Base-by-base conservation (phyloP, 2,329 filamentous ascomycete genomes). In the Hyphodiscus sp. region DNA sequence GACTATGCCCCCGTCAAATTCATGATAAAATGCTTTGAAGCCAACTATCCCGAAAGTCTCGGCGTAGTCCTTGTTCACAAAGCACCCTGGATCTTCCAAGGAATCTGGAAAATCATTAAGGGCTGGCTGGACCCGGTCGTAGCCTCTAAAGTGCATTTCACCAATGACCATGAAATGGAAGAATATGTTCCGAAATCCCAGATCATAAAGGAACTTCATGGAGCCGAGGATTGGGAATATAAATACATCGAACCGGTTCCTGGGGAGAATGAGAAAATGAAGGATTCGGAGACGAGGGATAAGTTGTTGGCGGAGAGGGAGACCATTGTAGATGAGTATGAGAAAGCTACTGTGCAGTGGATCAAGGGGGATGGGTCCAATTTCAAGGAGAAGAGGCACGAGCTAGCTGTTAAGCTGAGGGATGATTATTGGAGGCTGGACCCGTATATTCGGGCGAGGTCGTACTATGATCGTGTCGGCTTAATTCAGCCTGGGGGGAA, bases 1-100 rank as follows among this genome's bases (percentile, higher is more conserved):
- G 94, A 99, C 70, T 97, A 97, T 69, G 82, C 88, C 0, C 92
- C 94, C 1, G 89, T 99, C 53, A 99, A 96, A 67, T 99, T 97
- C 73, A 96, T 99, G 87, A 96, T 99, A 71, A 95, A 96, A 71
- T 96, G 91, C 70, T 99, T 99, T 67, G 94, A 99, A 74, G 94
- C 94, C 56, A 97, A 99, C 69, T 99, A 97, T 64, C 94, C 94
- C 0, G 94, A 99, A 70, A 92, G 84, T 47, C 78, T 99, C 1
- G 94, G 92, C 26, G 80, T 87, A 1, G 89, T 97, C 2, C 80
- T 97, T 45, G 89, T 99, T 41, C 94, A 99, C 76, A 96, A 96
- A 70, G 85, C 94, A 0, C 94, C 94, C 2, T 99, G 94, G 94
- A 76, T 99, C 45, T 99, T 99, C 74, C 91, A 95, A 76, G 86